Conservation (phyloP, 495 filamentous ascomycete genomes). For the Geopyxis carbonaria region DNA sequence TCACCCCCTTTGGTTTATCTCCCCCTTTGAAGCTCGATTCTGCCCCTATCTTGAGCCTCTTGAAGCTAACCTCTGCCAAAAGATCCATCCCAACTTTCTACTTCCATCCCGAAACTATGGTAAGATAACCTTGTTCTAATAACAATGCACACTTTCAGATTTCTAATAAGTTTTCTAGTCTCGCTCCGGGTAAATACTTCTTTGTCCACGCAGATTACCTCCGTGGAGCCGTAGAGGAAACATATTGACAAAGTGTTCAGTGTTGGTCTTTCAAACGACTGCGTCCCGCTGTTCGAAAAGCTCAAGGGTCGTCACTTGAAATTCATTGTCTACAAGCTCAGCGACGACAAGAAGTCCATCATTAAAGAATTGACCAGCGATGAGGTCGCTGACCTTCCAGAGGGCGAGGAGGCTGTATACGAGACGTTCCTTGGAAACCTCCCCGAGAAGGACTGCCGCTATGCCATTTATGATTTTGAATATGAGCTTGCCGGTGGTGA, state of each 20-base stretch:
- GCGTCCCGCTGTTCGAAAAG: conserved; percentile 69
- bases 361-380: conserved; percentile 56
- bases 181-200: conserved; percentile 22
- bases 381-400: conserved; percentile 15
- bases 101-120: neutral
- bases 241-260: conserved; percentile 29
- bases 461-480: conserved; percentile 85
- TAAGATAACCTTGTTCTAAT: conserved; percentile 3
- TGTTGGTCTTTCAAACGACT: conserved; percentile 61
- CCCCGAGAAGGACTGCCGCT: conserved; percentile 35
- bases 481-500: conserved; percentile 64
- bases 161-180: conserved; percentile 9
- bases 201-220: neutral
- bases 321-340: conserved; percentile 94
- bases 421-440: conserved; percentile 8
- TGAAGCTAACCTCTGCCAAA: neutral
- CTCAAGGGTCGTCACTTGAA: conserved; percentile 81
- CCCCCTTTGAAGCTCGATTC: no score
- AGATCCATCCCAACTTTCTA: neutral
- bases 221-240: neutral
- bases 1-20: no score
- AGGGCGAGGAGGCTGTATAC: conserved; percentile 25
- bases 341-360: conserved; percentile 80
- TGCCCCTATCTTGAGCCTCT: no score
- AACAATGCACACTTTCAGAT: neutral